Evolutionary conservation across 805 yeast species (phyloP), one percentile per base, ranked within the genome.

Genomic region (Clavispora santaluciae): DNA sequence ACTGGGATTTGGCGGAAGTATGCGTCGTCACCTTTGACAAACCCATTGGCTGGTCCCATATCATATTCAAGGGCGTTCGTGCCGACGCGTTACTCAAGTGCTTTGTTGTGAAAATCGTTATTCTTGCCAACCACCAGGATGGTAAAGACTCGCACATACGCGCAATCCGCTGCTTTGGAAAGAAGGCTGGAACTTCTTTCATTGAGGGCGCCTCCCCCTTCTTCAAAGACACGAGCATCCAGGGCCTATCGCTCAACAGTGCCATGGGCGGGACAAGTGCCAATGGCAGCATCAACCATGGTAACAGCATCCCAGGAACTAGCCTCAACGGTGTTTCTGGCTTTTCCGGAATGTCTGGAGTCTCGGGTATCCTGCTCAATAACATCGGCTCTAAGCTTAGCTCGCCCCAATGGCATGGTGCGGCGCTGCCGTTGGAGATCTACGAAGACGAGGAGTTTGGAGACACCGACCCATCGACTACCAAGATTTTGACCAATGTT

Each of bases 141-240:
- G 99, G 99, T 35, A 93, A 91, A 56, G 99, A 93, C 59, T 83
- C 96, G 1, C 98, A 89, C 59, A 68, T 93, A 9, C 64, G 99
- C 35, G 83, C 89, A 0, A 70, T 90, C 13, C 78, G 68, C 59
- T 86, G 53, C 67, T 79, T 60, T 46, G 73, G 73, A 3, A 68
- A 63, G 41, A 68, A 66, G 42, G 39, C 61, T 5, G 31, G 34
- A 11, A 20, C 39, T 16, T 18, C 43, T 7, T 38, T 41, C 30
- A 39, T 47, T 9, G 51, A 41, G 2, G 10, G 47, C 6, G 7
- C 23, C 33, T 17, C 38, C 30, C 4, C 8, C 16, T 7, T 17
- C 26, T 15, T 17, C 16, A 7, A 16, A 13, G 24, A 28, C 11
- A 9, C 33, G 16, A n/a, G 12, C n/a, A 10, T 22, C 9, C 34